Evolutionary conservation across 2,329 filamentous ascomycete genomes (phyloP), one percentile per base, ranked within the genome.

Genomic region (Penicillium sp.): DNA sequence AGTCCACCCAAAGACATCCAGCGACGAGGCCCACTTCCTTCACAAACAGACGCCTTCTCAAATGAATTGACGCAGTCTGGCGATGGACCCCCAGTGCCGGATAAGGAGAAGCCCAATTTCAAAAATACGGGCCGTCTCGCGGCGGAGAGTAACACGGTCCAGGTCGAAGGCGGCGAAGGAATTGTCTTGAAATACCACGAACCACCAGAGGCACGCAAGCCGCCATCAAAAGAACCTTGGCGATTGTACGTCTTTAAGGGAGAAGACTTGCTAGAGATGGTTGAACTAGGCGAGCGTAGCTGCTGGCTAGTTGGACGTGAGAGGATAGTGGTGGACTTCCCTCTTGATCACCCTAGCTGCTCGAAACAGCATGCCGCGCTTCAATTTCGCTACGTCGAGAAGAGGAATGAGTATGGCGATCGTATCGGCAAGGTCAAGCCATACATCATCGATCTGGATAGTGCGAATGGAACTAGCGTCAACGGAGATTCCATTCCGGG

Each of bases 331-430:
- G 91, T 90, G 2, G 94, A 99, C 68, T 78, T 96, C 51, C 78
- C 84, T 2, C 84, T 95, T 7, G 91, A 96, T 67, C 93, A 99
- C 68, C 91, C 92, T 1, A 97, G 91, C 71, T 86, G 91, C 65
- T 96, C 91, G 70, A 95, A 95, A 72, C 94, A 99, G 74, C 94
- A 99, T 71, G 93, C 93, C 1, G 94, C 92, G 7, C 83, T 99
- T 36, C 94, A 99, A 69, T 99, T 99, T 66, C 85, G 94, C 30
- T 87, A 91, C 67, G 84, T 88, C 17, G 89, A 91, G 65, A 91
- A 88, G 73, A 84, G 84, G 55, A 91, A 95, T 62, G 91, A 97
- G 73, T 95, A 84, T 68, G 92, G 91, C 18, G 92, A 97, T 68
- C 89, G 86, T 67, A 80, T 87, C 51, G 90, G 89, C 18, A 87